Evolutionary conservation across 768 basidiomycete species (phyloP).

Genomic region (Russula dissimulans): DNA sequence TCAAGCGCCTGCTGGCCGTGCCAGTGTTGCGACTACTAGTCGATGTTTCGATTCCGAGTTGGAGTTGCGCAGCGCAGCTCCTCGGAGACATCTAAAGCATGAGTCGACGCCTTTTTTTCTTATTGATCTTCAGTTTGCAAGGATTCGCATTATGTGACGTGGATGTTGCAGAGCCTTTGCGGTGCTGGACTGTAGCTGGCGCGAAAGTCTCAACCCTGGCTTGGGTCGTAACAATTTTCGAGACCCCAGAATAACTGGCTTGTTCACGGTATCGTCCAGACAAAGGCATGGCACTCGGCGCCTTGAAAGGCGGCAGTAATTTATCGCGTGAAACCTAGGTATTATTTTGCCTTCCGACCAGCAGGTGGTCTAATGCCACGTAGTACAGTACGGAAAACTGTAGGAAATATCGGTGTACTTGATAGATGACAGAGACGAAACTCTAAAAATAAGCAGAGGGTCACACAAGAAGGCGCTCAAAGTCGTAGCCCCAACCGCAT

Average conservation of each 20-base stretch:
- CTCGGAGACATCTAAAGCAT: too few species aligned
- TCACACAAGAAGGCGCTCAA: background rate
- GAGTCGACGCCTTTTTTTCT: too few species aligned
- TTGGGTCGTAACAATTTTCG: too few species aligned
- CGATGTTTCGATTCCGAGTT: background rate
- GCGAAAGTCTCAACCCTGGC: too few species aligned
- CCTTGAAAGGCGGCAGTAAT: background rate
- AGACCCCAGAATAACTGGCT: too few species aligned
- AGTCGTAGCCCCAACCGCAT: background rate
- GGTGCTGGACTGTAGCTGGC: too few species aligned
- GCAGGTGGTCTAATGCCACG: constrained; percentile 7
- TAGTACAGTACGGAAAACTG: constrained; percentile 7
- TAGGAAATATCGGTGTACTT: background rate
- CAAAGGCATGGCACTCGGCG: background rate
- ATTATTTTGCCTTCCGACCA: background rate
- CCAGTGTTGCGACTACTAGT: background rate
- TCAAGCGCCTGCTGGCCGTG: background rate
- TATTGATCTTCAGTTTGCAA: too few species aligned
- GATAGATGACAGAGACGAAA: background rate
- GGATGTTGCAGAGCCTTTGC: too few species aligned
- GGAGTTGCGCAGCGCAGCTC: background rate
- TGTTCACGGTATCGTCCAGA: background rate
- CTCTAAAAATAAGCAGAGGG: background rate
- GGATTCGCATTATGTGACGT: too few species aligned
- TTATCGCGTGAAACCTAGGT: background rate